phyloP scores from a whole-genome alignment of 2,329 filamentous ascomycete genomes.

The Talaromyces sp. region DNA sequence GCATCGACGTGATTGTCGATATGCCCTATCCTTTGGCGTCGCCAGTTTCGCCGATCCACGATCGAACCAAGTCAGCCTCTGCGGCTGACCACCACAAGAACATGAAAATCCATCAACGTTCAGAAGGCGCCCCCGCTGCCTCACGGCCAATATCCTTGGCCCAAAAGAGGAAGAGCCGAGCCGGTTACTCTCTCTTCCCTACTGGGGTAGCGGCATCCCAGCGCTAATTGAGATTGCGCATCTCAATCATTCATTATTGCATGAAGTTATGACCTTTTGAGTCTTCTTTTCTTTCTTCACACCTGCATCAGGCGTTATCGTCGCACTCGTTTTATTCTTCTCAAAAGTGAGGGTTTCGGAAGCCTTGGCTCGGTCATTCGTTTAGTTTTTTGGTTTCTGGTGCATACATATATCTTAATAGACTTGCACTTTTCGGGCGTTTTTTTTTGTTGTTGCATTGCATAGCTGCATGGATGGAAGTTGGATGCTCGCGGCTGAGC shows the following conservation, averaged over 20 bases:
- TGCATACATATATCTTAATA: not conserved
- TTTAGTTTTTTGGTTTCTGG: not conserved
- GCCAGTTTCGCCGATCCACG: conserved; percentile 19
- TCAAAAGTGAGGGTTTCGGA: conserved; percentile 1
- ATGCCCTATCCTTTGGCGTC: conserved; percentile 16
- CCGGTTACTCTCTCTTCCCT: conserved; percentile 43
- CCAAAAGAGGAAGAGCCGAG: conserved; percentile 30
- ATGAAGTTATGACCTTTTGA: conserved; percentile 11
- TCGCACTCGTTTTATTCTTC: not conserved
- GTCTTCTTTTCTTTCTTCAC: conserved; percentile 9
- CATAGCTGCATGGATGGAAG: not conserved
- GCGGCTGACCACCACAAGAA: conserved; percentile 21
- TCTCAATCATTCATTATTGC: not conserved
- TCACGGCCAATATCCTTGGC: conserved; percentile 16
- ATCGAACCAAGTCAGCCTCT: conserved; percentile 33
- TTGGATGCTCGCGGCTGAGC: not conserved
- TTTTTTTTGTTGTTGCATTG: not conserved
- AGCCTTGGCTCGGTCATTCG: not conserved
- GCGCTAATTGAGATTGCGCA: not conserved
- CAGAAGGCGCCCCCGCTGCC: conserved; percentile 14
- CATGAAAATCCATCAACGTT: conserved; percentile 9
- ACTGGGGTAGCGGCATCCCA: conserved; percentile 13
- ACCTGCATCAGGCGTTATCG: not conserved
- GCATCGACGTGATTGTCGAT: conserved; percentile 22
- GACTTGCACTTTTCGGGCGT: not conserved